Base-by-base conservation (phyloP, 305 asterid species). In the Fraxinus latifolia region DNA sequence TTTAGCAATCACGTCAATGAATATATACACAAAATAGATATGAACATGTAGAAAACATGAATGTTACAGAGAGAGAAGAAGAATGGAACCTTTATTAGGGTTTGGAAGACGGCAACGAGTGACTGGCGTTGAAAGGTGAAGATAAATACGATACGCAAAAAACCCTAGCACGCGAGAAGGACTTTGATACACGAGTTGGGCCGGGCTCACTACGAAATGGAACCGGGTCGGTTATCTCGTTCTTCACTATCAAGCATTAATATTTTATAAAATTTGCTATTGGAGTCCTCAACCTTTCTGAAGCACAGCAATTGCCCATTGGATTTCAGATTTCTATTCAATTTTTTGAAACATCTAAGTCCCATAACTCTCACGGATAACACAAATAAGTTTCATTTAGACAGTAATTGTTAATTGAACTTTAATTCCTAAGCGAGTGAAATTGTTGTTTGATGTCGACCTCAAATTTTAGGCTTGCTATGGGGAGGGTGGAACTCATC, bases 91-190 rank as follows among this genome's bases (percentile, higher is more conserved):
- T 72, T 3, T 7, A n/a, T n/a, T 72, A 2, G 76, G 47, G 44
- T 33, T 33, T 33, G 50, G 42, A 70, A 72, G 76, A 72, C 76
- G 27, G 76, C 76, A 37, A 72, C 42, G 76, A 72, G 29, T 33
- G 47, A 33, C 3, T 7, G 50, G 50, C 47, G 50, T 15, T n/a
- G 76, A 32, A 72, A 33, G 29, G 47, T 17, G 50, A 33, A 32
- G 7, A 72, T 72, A 72, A 33, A 72, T 32, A 33, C 33, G 76
- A 68, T 68, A 12, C 39, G 47, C 50, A n/a, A n/a, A 72, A 72
- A 72, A 33, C 76, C 50, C 76, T 72, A 33, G 76, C 50, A n/a
- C 29, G 50, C 17, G 76, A 33, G 14, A 17, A 33, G 27, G 50
- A 0, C 27, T 34, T n/a, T 19, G 25, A 32, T 17, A n/a, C 29